A percentile compares a stretch with the other conserved stretches of the same genome.
Evolutionary conservation across 768 basidiomycete genomes (phyloP).

Genomic region (Amanita pseudoporphyria): DNA sequence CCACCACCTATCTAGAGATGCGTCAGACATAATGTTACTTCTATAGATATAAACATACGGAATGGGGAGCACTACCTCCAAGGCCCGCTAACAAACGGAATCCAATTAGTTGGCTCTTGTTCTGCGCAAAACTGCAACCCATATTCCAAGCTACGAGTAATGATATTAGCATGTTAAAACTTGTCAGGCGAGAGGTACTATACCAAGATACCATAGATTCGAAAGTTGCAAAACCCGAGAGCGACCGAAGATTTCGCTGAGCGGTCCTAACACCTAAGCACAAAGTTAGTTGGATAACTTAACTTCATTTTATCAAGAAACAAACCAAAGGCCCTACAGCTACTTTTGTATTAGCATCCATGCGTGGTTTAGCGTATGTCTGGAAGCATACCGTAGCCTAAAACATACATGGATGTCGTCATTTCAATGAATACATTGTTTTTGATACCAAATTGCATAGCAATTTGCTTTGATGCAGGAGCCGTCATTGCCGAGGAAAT

Average conservation of each 20-base stretch:
- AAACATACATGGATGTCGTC: constrained; percentile 42
- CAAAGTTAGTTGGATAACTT: background rate
- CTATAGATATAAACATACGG: constrained; percentile 36
- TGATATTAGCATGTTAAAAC: background rate
- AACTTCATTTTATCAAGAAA: background rate
- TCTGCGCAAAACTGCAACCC: constrained; percentile 56
- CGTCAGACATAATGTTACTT: background rate
- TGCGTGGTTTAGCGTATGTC: background rate
- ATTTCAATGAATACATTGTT: constrained; percentile 40
- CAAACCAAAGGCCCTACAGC: constrained; percentile 43
- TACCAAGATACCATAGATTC: constrained; percentile 62
- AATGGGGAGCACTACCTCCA: constrained; percentile 63
- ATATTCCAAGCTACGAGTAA: constrained; percentile 45
- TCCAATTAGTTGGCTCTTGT: constrained; percentile 44
- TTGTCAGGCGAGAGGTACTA: background rate
- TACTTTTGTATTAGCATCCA: constrained; percentile 14
- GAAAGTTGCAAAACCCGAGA: constrained; percentile 48
- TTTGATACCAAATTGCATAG: constrained; percentile 43
- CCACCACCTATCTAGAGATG: constrained; percentile 46
- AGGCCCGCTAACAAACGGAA: constrained; percentile 65
- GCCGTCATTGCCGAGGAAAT: constrained; percentile 71
- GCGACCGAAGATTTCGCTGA: constrained; percentile 67
- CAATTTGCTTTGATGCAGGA: constrained; percentile 47
- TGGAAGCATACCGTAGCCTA: constrained; percentile 43
- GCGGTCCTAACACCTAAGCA: constrained; percentile 38